Base-by-base conservation (phyloP, 2,329 filamentous ascomycete species). In the Aschersonia sp. region DNA sequence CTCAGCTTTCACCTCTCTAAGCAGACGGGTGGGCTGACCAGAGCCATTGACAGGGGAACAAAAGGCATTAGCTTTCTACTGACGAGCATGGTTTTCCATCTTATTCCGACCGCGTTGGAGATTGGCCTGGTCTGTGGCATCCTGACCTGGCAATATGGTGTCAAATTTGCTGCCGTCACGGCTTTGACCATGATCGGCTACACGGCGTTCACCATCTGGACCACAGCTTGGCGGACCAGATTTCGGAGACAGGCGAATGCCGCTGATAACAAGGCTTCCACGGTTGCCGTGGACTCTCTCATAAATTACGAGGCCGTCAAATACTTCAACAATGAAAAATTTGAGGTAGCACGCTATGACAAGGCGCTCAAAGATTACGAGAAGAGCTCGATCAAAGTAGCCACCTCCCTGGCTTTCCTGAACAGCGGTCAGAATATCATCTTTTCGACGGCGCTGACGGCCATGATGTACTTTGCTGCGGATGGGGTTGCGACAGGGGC, bases 271-370 rank as follows among this genome's bases (percentile, higher is more conserved):
- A 87, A 82, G 61, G 92, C 88, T 0, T 94, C 91, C 1, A 97
- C 91, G 0, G 88, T 97, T 5, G 91, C 91, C 0, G 89, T 97
- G 1, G 92, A 98, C 67, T 95, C 89, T 1, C 71, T 98, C 46
- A 95, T 98, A 72, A 98, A 98, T 69, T 98, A 96, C 60, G 92
- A 98, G 66, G 91, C 94, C 10, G 92, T 98, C 61, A 98, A 98
- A 67, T 95, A 97, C 69, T 98, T 97, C 70, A 98, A 98, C 71
- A 98, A 98, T 59, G 94, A 98, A 61, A 87, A 85, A 54, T 97
- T 89, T 55, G 92, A 98, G 68, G 87, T 95, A 43, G 76, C 78
- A 32, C 80, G 92, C 42, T 98, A 98, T 63, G 89, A 97, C 65
- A 79, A 82, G 56, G 89, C 92, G 0, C 71, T 98, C 30, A 76